Base-by-base conservation (phyloP, 345 rosid species). In the Crucihimalaya himalaica region DNA sequence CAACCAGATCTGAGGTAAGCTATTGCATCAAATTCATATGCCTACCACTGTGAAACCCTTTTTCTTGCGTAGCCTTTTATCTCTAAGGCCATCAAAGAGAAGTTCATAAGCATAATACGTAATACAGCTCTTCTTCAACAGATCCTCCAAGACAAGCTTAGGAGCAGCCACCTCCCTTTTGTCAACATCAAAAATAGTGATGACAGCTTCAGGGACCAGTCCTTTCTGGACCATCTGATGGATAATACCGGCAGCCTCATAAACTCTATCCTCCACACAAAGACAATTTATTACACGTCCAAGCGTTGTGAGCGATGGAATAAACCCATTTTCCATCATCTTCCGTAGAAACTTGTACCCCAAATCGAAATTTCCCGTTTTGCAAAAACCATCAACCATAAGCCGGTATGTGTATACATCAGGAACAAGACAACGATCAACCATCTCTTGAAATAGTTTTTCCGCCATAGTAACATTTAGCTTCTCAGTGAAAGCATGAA, bases 231-330 rank as follows among this genome's bases (percentile, higher is more conserved):
- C 97, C 98, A 89, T 91, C 15, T 72, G 82, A 78, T 79, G 86
- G 74, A 94, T 64, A 58, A 94, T 81, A 56, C 85, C 78, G 42
- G 89, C 92, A 70, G 99, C 97, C 51, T 89, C 86, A 29, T 64
- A 80, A 72, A 89, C 83, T 74, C 84, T 87, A 63, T 85, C 81
- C 74, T 92, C 88, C 35, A 86, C 69, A 51, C 93, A 86, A 23
- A 95, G 92, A 79, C 96, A 89, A 58, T 95, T 92, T 48, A 95
- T 79, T 31, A 90, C 97, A 21, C 86, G 87, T 25, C 99, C 99
- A 50, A 89, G 74, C 4, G 97, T 86, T 29, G 82, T 79, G 73
- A 85, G 71, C 1, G 90, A 86, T 8, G 97, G 98, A 81, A 83
- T 19, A 52, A 88, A 87, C 70, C 90, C 89, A 71, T 80, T 81